Conservation (phyloP, 768 basidiomycete genomes). For the Trametes gibbosa region DNA sequence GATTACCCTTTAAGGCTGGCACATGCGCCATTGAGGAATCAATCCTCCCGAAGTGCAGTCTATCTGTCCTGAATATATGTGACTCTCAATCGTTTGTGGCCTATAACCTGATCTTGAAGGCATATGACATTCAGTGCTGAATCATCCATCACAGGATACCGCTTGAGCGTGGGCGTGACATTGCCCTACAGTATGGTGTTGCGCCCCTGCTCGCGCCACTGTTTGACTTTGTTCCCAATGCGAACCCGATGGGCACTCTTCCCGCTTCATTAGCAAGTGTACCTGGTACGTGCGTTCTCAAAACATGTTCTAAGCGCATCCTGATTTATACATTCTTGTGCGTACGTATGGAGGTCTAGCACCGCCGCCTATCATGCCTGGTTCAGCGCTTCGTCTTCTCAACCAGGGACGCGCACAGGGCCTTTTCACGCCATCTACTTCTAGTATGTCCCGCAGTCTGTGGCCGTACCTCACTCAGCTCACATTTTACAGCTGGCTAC, state of each 20-base stretch:
- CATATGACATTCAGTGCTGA: background rate
- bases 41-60: no score
- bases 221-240: conserved; percentile 88
- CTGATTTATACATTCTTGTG: background rate
- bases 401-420: conserved; percentile 87
- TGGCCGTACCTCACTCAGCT: conserved; percentile 53
- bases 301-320: background rate
- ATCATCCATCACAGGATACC: conserved; percentile 70
- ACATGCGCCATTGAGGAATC: no score
- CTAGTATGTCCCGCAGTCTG: conserved; percentile 46
- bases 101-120: background rate
- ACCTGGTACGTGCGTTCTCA: conserved; percentile 20
- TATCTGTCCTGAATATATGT: no score
- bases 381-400: conserved; percentile 77
- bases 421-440: conserved; percentile 82
- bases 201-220: conserved; percentile 83
- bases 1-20: no score
- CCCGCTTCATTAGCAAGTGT: conserved; percentile 33
- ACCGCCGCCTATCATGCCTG: conserved; percentile 84
- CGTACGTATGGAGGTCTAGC: conserved; percentile 42
- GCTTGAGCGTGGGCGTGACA: conserved; percentile 88
- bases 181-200: conserved; percentile 90
- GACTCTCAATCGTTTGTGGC: background rate
- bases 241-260: conserved; percentile 66
- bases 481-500: conserved; percentile 44